Evolutionary conservation across 768 basidiomycete genomes (phyloP), one percentile per base, ranked within the genome.

Genomic region (Saitozyma podzolica): DNA sequence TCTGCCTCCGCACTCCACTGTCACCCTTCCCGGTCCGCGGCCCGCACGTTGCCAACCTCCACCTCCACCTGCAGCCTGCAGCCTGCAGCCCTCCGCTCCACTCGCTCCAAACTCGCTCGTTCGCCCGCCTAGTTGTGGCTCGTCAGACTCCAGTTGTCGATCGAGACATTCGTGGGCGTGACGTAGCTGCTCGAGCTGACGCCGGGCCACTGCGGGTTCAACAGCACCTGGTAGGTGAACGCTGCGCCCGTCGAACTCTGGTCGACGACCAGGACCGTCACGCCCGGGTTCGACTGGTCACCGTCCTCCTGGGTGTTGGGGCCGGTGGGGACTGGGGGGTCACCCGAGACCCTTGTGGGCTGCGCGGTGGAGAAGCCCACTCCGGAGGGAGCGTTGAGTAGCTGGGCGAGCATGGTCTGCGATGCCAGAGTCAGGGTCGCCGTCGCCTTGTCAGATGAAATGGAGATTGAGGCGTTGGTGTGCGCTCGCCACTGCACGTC

Each of bases 171-270:
- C 9, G 83, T 80, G 0, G 93, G 93, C 11, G 86, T 88, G 64
- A 88, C 84, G 79, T 86, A 88, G 70, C 80, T 80, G 69, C 82
- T 83, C 51, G 85, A 56, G 9, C 64, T 59, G 14, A 67, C 61
- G 9, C 70, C 76, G 29, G 83, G 79, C 92, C 93, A 97, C 73
- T 95, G 90, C n/a, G 95, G 96, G 79, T 86, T 92, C 82, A 98
- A 89, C 76, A 98, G 78, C 56, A 97, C 88, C 80, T 94, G 86
- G 53, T 96, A 79, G 14, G 82, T 88, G 80, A 90, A 88, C 52
- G 81, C 80, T 53, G 54, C 52, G n/a, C 91, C 92, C 16, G 87
- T 86, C 37, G 84, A 83, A 6, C 88, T 80, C 11, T 80, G 54
- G 67, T 81, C 83, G 76, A 99, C 87, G 61, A 83, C 83, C 56